Conservation (phyloP, 495 filamentous ascomycete genomes). For the Cercophora scortea region DNA sequence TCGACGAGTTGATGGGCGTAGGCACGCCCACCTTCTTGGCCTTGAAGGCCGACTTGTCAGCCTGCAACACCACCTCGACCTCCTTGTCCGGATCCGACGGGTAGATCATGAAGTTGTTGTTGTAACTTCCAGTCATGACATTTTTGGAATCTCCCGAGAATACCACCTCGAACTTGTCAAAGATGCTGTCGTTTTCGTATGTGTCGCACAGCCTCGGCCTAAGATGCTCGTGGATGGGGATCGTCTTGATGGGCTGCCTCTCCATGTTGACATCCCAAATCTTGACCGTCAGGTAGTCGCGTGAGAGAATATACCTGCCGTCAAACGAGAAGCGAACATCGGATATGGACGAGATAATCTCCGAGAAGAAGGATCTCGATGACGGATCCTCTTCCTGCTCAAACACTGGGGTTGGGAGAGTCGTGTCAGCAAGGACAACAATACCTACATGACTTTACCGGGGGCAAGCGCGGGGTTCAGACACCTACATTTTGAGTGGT, state of each 20-base stretch:
- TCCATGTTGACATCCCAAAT: constrained; percentile 99
- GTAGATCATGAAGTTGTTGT: constrained; percentile 99
- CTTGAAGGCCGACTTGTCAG: constrained; percentile 98
- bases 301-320: constrained; percentile 92
- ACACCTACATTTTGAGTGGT: constrained; percentile 83
- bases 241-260: constrained; percentile 91
- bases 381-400: constrained; percentile 99
- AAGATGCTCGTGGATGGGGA: constrained; percentile 96
- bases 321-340: constrained; percentile 96
- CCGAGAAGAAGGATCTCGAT: constrained; percentile 97
- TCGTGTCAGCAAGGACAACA: constrained; percentile 2
- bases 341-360: constrained; percentile 98
- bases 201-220: constrained; percentile 93
- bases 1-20: constrained; percentile 83
- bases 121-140: constrained; percentile 99
- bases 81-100: constrained; percentile 92
- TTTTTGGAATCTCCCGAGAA: constrained; percentile 98
- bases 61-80: constrained; percentile 93
- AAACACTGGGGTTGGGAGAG: constrained; percentile 56
- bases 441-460: neutral
- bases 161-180: constrained; percentile 99
- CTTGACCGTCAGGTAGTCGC: constrained; percentile 97
- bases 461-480: neutral
- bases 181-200: constrained; percentile 98
- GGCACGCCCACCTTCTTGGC: constrained; percentile 98